phyloP scores from a whole-genome alignment of 2,329 filamentous ascomycete species.

The Colletotrichum cereale region DNA sequence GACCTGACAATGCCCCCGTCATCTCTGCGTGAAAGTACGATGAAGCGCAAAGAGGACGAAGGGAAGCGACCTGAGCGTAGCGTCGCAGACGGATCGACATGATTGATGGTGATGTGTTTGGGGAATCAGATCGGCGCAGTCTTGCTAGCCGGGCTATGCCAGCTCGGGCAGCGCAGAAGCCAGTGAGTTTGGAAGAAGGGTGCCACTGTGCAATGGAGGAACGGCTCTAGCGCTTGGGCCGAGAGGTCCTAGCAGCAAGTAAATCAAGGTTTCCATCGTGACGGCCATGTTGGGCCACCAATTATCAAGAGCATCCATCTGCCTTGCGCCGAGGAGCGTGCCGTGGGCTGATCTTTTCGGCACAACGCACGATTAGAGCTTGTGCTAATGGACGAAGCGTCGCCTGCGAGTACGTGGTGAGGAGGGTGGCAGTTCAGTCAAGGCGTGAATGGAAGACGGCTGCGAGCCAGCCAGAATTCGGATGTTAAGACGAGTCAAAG shows the following conservation, averaged over 20 bases:
- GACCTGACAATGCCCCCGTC: constrained; percentile 6
- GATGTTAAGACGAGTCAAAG: constrained; percentile 18
- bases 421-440: constrained; percentile 17
- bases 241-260: not conserved
- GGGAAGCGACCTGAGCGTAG: constrained; percentile 34
- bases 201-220: not conserved
- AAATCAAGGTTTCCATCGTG: constrained; percentile 10
- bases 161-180: constrained; percentile 25
- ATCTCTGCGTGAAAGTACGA: not conserved
- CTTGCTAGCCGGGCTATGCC: constrained; percentile 15
- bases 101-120: constrained; percentile 8
- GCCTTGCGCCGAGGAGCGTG: not conserved
- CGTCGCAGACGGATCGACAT: constrained; percentile 18
- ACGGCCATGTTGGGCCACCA: not conserved
- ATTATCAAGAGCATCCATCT: not conserved
- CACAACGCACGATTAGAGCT: not conserved
- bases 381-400: constrained; percentile 27
- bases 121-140: constrained; percentile 15
- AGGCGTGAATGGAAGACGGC: constrained; percentile 15
- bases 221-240: constrained; percentile 16
- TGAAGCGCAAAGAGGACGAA: not conserved
- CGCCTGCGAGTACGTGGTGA: constrained; percentile 10
- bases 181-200: constrained; percentile 3
- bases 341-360: not conserved
- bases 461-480: constrained; percentile 11